These are phyloP conservation scores for Solanum arcanum DNA, from an alignment of 257 asterid genomes.

Conservation along the genomic window DNA sequence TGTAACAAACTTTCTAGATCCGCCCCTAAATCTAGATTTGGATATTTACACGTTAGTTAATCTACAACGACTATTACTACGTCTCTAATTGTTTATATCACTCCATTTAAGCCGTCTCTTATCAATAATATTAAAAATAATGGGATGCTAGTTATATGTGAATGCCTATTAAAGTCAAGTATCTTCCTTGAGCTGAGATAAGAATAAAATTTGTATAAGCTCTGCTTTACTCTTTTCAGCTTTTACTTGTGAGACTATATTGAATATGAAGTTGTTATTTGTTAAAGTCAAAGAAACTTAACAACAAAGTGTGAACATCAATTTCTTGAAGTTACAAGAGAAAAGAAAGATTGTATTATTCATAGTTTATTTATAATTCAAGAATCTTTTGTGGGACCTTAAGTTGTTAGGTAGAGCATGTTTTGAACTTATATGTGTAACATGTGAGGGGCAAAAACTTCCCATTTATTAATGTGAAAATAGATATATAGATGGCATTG, in stretches of 20 bases:
- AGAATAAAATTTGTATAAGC: fast-evolving
- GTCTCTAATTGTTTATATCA: background rate
- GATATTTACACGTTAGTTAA: background rate
- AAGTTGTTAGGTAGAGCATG: background rate
- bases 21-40: background rate
- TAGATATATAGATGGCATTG: background rate
- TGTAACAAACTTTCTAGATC: background rate
- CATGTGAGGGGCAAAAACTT: background rate
- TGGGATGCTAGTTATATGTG: background rate
- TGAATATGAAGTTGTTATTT: background rate
- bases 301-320: background rate
- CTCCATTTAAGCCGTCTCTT: background rate
- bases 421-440: background rate
- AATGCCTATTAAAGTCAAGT: background rate
- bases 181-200: no score
- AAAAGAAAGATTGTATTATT: background rate
- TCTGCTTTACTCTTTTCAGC: fast-evolving
- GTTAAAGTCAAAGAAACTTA: background rate
- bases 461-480: background rate
- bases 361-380: background rate
- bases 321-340: background rate
- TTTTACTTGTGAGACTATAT: no score
- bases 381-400: background rate
- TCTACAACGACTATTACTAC: background rate
- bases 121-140: background rate